Evolutionary conservation across 2,329 filamentous ascomycete species (phyloP), one percentile per base, ranked within the genome.

Genomic region (Orbilia quercus): DNA sequence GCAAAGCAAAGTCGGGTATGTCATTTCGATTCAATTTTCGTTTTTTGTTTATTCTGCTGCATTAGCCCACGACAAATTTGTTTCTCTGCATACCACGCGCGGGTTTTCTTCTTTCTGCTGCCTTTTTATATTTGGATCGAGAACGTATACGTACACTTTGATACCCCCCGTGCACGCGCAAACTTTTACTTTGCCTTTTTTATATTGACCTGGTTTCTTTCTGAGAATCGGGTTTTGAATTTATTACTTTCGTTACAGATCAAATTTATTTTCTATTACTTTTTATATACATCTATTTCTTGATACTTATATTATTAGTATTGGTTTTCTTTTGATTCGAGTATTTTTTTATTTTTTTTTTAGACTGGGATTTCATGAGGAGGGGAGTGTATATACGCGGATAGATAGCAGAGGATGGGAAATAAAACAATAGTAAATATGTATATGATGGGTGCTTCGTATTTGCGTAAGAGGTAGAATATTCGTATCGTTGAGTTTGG

Each of bases 201-300:
- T 58, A 2, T 34, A 12, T 16, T 50, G 22, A 7, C n/a, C n/a
- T n/a, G n/a, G n/a, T n/a, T 55, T 58, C 14, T 48, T 44, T 57
- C 18, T 48, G n/a, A n/a, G n/a, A n/a, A n/a, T n/a, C 31, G 6
- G 6, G 12, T 12, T 12, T 34, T 25, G 18, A 40, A 3, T 54
- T 60, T 28, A 14, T 2, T 45, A 58, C 58, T 51, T 58, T 71
- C 66, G 51, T 53, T 71, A 51, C 16, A 45, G 20, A 23, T 28
- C 9, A 36, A 40, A 40, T 58, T 48, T 38, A 50, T 50, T 12
- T 20, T 53, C 47, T 47, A 48, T 7, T 31, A 14, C 28, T 48
- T 18, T 60, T 45, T 63, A 63, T 18, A n/a, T 36, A 63, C 57
- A 22, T 18, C 16, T 59, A 36, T 12, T 25, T 55, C 16, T 45